Conservation (phyloP, 1,284 basidiomycete species). For the Moesziomyces sp. region DNA sequence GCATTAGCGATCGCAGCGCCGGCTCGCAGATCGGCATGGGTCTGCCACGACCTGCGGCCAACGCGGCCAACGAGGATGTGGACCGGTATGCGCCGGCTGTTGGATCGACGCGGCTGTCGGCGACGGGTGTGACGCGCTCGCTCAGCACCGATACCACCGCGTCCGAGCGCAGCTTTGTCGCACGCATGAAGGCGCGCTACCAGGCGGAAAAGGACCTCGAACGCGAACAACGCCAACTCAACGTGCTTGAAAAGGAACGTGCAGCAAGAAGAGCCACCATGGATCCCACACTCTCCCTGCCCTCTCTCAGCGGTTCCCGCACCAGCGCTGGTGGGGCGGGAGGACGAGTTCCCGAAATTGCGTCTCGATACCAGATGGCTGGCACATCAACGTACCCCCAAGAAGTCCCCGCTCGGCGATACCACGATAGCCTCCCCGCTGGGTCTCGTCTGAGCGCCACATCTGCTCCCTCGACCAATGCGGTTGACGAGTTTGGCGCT, state of each 20-base stretch:
- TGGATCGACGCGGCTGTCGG: conserved; percentile 47
- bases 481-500: conserved; percentile 32
- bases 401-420: conserved; percentile 16
- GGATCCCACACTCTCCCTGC: conserved; percentile 26
- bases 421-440: conserved; percentile 41
- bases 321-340: conserved; percentile 9
- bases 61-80: conserved; percentile 13
- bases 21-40: conserved; percentile 30
- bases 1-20: conserved; percentile 8
- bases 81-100: conserved; percentile 56
- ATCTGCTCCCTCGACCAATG: conserved; percentile 9
- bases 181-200: conserved; percentile 63
- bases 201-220: conserved; percentile 58
- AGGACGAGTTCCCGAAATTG: conserved; percentile 48
- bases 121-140: conserved; percentile 48
- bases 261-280: conserved; percentile 38
- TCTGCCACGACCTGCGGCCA: conserved; percentile 17
- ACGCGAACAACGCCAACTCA: conserved; percentile 40
- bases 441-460: conserved; percentile 17
- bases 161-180: conserved; percentile 62
- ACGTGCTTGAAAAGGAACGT: conserved; percentile 40
- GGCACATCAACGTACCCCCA: conserved; percentile 15
- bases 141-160: conserved; percentile 59
- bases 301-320: conserved; percentile 20
- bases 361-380: conserved; percentile 33